Evolutionary conservation across 2,329 filamentous ascomycete species (phyloP), one percentile per base, ranked within the genome.

Genomic region (Microdochium paspali): DNA sequence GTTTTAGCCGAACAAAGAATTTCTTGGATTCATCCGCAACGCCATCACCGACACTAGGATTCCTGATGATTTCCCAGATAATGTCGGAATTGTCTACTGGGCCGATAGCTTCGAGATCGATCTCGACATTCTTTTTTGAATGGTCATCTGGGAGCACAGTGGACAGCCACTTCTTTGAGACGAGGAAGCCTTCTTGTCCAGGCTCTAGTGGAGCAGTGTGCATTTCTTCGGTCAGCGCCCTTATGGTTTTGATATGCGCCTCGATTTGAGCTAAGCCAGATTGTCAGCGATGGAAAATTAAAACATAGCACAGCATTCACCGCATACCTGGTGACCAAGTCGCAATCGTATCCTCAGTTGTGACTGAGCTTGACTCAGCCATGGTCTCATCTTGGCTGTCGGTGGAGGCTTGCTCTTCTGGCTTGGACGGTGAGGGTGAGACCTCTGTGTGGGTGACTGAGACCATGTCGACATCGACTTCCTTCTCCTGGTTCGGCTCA

Each of bases 71-170:
- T 52, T 82, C 75, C 50, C 82, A 71, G 46, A 90, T 80, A 50
- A 96, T 82, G 59, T 90, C 85, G 0, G 85, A 82, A 61, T 96
- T 96, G 70, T 96, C 89, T 26, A 97, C 78, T 0, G 87, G 86
- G 1, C 90, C 90, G 48, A 93, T 76, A 7, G 68, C 56, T 10
- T 72, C 61, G n/a, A 73, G 68, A 52, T 86, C 85, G 50, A 78
- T 74, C 51, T 75, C 72, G 20, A 72, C 73, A 46, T 74, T 66
- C 49, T 77, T 74, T 15, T 71, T 64, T n/a, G 80, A 76, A 9
- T 77, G 73, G 44, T 78, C 79, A 47, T 87, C 73, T 23, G 85
- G 77, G 50, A 84, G 71, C 2, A 93, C 87, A 50, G 80, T 79
- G 48, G 77, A 74, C 28, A 96, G 74, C 93, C 93, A 97, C 50